A percentile compares a stretch with the other conserved stretches of the same genome.
phyloP scores from a whole-genome alignment of 345 rosid genomes.

The Boechera stricta region DNA sequence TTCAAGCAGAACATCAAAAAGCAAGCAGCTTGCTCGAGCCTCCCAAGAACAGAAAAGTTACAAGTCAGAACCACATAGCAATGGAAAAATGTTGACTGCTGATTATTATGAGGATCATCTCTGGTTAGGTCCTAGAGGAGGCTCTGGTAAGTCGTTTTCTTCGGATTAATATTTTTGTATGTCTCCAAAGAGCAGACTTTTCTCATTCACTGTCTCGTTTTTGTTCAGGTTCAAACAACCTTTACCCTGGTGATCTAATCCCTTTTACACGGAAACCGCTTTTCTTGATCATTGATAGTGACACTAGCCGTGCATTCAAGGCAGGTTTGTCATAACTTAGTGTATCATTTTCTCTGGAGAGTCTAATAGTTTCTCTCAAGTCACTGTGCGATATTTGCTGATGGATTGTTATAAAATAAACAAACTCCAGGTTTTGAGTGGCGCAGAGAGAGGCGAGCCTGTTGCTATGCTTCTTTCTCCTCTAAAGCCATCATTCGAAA shows the following conservation, averaged over 20 bases:
- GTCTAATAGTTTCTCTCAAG: constrained; percentile 28
- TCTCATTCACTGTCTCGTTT: constrained; percentile 22
- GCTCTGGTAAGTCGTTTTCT: constrained; percentile 59
- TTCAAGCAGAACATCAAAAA: constrained; percentile 65
- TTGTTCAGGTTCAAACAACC: constrained; percentile 70
- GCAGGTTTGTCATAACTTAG: constrained; percentile 98
- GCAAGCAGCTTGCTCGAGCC: constrained; percentile 55
- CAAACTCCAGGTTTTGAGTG: constrained; percentile 70
- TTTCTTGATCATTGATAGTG: constrained; percentile 94
- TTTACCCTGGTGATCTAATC: constrained; percentile 91
- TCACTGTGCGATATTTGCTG: constrained; percentile 24
- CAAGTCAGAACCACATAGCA: constrained; percentile 54
- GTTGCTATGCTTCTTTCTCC: constrained; percentile 93
- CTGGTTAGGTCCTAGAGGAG: constrained; percentile 82
- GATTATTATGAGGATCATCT: constrained; percentile 58
- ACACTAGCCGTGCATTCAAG: constrained; percentile 99
- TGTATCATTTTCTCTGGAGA: constrained; percentile 35
- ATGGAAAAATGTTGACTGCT: constrained; percentile 55
- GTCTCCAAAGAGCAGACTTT: background rate
- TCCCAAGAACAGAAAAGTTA: constrained; percentile 59
- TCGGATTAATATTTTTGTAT: constrained; percentile 21
- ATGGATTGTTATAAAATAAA: background rate
- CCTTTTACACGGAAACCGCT: constrained; percentile 95
- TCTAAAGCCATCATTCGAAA: constrained; percentile 62
- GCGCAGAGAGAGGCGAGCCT: constrained; percentile 92